These are phyloP conservation scores for Acrasis kona DNA, from an alignment of 78 protist genomes.

Conservation along the genomic window DNA sequence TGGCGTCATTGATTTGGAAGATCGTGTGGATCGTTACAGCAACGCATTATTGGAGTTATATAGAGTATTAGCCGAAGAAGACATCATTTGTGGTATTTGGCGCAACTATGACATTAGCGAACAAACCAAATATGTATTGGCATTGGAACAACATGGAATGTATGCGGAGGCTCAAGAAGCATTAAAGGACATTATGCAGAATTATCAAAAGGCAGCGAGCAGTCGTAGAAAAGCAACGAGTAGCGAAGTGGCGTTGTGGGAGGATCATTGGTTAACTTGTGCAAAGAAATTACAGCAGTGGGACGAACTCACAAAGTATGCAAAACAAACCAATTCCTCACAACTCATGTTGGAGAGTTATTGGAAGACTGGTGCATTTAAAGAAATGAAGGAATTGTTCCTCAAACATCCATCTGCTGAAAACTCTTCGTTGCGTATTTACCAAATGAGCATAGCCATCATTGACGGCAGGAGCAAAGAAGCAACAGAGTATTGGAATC, in stretches of 20 bases:
- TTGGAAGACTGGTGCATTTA: neutral
- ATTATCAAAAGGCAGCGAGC: neutral
- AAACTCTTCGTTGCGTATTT: neutral
- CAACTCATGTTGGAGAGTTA: neutral
- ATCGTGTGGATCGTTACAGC: neutral
- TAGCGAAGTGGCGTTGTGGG: neutral
- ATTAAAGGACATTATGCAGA: neutral
- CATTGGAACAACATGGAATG: neutral
- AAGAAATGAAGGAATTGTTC: conserved; percentile 1
- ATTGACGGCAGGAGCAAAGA: neutral
- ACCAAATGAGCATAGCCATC: neutral
- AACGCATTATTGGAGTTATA: neutral
- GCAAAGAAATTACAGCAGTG: conserved; percentile 1
- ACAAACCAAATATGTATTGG: neutral
- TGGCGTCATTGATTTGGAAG: neutral
- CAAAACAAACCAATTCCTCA: neutral
- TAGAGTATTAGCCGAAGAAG: neutral
- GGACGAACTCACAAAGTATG: conserved; percentile 1
- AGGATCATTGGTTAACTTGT: neutral
- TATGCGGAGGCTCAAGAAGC: neutral
- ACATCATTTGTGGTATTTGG: neutral
- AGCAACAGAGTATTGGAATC: neutral
- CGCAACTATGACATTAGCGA: neutral
- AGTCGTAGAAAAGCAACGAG: neutral
- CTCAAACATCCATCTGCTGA: neutral